phyloP scores from a whole-genome alignment of 2,329 filamentous ascomycete genomes.

The Corinectria fuckeliana region DNA sequence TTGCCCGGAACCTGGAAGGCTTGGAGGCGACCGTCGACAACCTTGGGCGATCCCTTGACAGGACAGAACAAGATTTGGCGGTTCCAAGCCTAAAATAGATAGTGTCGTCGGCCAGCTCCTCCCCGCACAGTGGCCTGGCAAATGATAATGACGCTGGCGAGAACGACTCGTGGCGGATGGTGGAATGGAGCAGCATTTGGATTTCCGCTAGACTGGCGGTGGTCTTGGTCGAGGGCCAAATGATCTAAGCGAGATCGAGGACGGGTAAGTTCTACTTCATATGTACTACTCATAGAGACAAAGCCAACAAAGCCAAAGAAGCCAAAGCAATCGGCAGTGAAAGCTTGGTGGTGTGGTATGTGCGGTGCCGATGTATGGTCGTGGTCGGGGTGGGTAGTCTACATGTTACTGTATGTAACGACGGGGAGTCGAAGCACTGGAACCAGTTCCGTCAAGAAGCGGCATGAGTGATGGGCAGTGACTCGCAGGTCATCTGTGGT shows the following conservation, averaged over 20 bases:
- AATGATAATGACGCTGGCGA: constrained; percentile 34
- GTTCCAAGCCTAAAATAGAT: constrained; percentile 34
- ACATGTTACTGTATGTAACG: too few species aligned
- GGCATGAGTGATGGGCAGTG: constrained; percentile 17
- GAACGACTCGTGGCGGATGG: constrained; percentile 5
- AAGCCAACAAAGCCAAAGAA: constrained; percentile 11
- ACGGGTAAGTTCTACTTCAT: too few species aligned
- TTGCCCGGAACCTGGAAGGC: constrained; percentile 17
- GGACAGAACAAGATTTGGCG: constrained; percentile 7
- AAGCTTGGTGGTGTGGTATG: constrained; percentile 8
- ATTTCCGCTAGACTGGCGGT: constrained; percentile 18
- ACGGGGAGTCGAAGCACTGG: constrained; percentile 8
- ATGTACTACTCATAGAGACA: too few species aligned
- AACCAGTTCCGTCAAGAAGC: constrained; percentile 11
- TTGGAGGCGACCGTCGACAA: not conserved
- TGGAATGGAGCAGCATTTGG: constrained; percentile 17
- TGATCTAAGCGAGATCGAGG: constrained; percentile 36
- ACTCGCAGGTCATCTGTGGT: not conserved
- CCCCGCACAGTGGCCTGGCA: constrained; percentile 31
- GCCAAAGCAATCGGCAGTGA: constrained; percentile 18
- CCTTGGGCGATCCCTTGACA: constrained; percentile 4
- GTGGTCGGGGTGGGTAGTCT: constrained; percentile 7
- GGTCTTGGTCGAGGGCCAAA: constrained; percentile 13
- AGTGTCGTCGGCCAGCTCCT: constrained; percentile 27
- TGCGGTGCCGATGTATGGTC: constrained; percentile 4